These are phyloP conservation scores for Cystobasidiaceae sp. DNA, from an alignment of 1,284 basidiomycete species.

Conservation along the genomic window DNA sequence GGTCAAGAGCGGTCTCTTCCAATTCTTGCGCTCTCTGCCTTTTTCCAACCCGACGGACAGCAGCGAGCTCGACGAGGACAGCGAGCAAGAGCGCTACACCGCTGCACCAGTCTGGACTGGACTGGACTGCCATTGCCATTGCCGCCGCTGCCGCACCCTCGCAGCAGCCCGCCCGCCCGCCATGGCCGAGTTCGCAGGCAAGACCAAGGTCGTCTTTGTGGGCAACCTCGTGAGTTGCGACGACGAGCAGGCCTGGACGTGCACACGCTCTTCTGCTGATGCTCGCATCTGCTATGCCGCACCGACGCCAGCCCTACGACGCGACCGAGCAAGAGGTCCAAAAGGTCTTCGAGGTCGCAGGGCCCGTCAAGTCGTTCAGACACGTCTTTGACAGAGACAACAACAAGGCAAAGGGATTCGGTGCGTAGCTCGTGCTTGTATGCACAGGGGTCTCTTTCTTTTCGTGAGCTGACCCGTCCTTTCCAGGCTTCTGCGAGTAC, in stretches of 20 bases:
- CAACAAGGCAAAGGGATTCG: conserved; percentile 93
- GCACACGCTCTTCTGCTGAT: too few species aligned
- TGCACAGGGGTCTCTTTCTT: background rate
- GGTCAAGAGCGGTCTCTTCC: too few species aligned
- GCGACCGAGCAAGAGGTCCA: conserved; percentile 1
- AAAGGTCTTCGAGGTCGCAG: conserved; percentile 69
- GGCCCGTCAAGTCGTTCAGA: conserved; percentile 78
- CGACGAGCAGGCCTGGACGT: background rate
- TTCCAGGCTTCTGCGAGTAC: conserved; percentile 39
- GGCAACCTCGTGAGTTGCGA: conserved; percentile 27
- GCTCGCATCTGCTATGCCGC: background rate
- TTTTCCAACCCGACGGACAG: too few species aligned
- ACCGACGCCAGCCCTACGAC: conserved; percentile 13
- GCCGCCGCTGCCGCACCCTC: too few species aligned
- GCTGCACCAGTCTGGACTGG: too few species aligned
- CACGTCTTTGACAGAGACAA: conserved; percentile 94
- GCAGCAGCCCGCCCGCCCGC: too few species aligned
- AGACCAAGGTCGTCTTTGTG: conserved; percentile 51
- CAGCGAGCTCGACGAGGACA: too few species aligned
- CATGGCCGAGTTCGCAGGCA: conserved; percentile 56
- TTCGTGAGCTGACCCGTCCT: background rate
- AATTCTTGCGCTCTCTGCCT: too few species aligned
- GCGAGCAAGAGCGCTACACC: too few species aligned
- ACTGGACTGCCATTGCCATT: too few species aligned
- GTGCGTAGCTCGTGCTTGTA: conserved; percentile 63